Conservation (phyloP, 345 rosid species). For the Litchi chinensis region DNA sequence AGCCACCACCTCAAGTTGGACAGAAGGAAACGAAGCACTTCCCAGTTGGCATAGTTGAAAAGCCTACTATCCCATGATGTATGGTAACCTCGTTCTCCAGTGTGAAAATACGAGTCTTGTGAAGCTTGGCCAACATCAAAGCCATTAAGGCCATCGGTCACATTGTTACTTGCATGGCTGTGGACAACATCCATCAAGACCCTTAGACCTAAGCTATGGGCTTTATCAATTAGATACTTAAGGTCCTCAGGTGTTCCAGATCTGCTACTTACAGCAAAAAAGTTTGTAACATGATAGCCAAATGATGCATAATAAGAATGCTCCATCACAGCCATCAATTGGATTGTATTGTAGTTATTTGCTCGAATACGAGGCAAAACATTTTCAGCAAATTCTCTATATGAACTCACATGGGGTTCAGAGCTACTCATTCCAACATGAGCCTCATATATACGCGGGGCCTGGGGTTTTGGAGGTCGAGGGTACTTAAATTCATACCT, state of each 20-base stretch:
- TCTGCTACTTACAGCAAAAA: slow-evolving; percentile 78
- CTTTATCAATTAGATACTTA: slow-evolving; percentile 79
- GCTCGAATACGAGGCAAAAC: slow-evolving; percentile 72
- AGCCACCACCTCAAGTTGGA: slow-evolving; percentile 91
- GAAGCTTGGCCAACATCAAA: slow-evolving; percentile 77
- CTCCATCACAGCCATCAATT: slow-evolving; percentile 83
- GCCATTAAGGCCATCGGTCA: slow-evolving; percentile 81
- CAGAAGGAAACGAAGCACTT: slow-evolving; percentile 79
- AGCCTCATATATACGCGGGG: slow-evolving; percentile 76
- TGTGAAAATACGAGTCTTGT: slow-evolving; percentile 73
- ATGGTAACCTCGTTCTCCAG: slow-evolving; percentile 74
- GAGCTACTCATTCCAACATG: slow-evolving; percentile 88
- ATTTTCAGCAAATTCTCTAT: slow-evolving; percentile 75
- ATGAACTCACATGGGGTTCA: slow-evolving; percentile 68
- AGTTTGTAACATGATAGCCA: slow-evolving; percentile 80
- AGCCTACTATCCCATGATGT: slow-evolving; percentile 76
- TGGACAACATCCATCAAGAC: slow-evolving; percentile 78
- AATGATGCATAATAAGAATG: slow-evolving; percentile 84
- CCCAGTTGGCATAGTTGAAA: slow-evolving; percentile 84
- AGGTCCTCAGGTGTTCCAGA: slow-evolving; percentile 86
- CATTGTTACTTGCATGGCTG: slow-evolving; percentile 79
- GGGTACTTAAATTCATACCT: slow-evolving; percentile 67
- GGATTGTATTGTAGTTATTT: slow-evolving; percentile 73
- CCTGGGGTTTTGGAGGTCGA: slow-evolving; percentile 64
- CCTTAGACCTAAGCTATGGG: slow-evolving; percentile 70